Conservation (phyloP, 1,139 yeast genomes). For the Geotrichum carabidarum region DNA sequence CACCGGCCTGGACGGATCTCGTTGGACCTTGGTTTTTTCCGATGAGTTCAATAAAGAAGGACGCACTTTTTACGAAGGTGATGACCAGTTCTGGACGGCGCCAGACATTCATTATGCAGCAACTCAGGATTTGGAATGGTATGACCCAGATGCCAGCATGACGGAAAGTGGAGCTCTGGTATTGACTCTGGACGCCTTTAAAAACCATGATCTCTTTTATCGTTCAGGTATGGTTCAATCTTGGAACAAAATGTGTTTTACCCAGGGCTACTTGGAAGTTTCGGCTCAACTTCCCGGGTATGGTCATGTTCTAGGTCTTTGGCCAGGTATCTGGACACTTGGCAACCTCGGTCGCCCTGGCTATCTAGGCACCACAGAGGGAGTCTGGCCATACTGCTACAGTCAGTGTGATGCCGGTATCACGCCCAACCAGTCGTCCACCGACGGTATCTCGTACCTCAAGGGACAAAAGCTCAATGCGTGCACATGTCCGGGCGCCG, state of each 20-base stretch:
- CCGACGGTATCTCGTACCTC: conserved; percentile 72
- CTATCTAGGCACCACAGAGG: conserved; percentile 69
- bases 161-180: conserved; percentile 63
- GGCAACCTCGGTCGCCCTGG: conserved; percentile 87
- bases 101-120: conserved; percentile 74
- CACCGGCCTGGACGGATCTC: conserved; percentile 50
- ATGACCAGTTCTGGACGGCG: conserved; percentile 79
- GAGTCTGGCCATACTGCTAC: conserved; percentile 88
- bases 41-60: conserved; percentile 84
- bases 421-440: conserved; percentile 79
- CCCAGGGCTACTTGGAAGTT: conserved; percentile 67
- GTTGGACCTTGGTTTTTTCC: conserved; percentile 67
- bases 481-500: conserved; percentile 71
- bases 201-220: conserved; percentile 66
- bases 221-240: conserved; percentile 81
- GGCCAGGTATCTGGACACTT: conserved; percentile 92
- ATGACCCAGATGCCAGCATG: conserved; percentile 72
- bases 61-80: conserved; percentile 75
- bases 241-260: conserved; percentile 79
- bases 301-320: conserved; percentile 65
- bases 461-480: conserved; percentile 69
- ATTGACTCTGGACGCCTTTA: conserved; percentile 66
- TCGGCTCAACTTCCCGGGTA: conserved; percentile 68
- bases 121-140: conserved; percentile 82
- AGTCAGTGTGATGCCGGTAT: conserved; percentile 80